Evolutionary conservation across 1,139 yeast species (phyloP), one percentile per base, ranked within the genome.

Genomic region (Geotrichum candidum): DNA sequence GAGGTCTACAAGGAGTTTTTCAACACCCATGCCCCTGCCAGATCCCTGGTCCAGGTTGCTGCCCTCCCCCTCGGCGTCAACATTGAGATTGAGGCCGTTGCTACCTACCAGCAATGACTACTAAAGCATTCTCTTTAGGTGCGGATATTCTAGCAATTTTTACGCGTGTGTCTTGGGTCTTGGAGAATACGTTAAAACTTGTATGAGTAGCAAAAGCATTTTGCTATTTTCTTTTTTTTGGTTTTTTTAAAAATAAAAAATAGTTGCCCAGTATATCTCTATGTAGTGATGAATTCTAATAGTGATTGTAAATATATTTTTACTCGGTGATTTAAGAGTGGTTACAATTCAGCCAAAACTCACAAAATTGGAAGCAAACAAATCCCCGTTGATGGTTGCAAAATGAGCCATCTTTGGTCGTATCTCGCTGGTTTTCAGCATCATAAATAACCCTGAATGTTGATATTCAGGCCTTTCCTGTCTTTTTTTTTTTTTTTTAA

Each of bases 31-130:
- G 88, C 88, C 77, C 97, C 98, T 61, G 97, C 97, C 51, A 88
- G 98, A 82, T 88, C 96, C 1, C 90, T 96, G 80, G 96, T 91
- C 68, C 96, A 96, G 54, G 97, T 90, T 67, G 86, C 84, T 74
- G 84, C 84, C 66, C 84, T 91, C 72, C 98, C 98, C 65, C 83
- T 91, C 74, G 90, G 90, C 63, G 90, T 85, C 64, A 88, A 83
- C 63, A 82, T 74, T 60, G 86, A 83, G 73, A 78, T 82, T 69
- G 97, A 91, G 78, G 90, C 86, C 59, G 78, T 91, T 76, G 97
- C 97, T 62, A 60, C 60, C 33, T 57, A 41, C 48, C 48, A 41
- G 48, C 48, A 41, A 41, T 41, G 23, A 41, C n/a, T 23, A 18
- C 7, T 41, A 41, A 41, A 15, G 48, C 18, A n/a, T 23, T 41